Evolutionary conservation across 108 stramenopile species (phyloP).

Genomic region (Cyclotella cryptica): DNA sequence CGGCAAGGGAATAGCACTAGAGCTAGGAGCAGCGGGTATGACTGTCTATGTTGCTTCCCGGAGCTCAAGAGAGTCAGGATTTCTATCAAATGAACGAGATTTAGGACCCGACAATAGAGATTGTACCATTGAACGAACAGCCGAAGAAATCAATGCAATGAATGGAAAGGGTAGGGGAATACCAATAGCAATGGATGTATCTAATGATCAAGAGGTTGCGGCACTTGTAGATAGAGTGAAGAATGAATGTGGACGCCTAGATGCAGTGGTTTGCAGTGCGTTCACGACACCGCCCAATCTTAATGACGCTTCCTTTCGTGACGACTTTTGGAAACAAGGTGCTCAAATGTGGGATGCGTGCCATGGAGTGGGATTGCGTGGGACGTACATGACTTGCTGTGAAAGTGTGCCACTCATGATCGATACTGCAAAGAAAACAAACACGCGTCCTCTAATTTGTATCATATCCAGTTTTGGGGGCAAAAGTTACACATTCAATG

Average conservation of each 20-base stretch:
- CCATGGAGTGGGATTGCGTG: conserved; percentile 73
- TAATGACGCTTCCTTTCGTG: conserved; percentile 44
- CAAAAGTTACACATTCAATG: conserved; percentile 87
- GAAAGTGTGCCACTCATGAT: conserved; percentile 73
- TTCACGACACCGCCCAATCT: conserved; percentile 64
- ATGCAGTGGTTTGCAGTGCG: conserved; percentile 71
- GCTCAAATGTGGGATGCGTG: conserved; percentile 78
- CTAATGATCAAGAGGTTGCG: conserved; percentile 60
- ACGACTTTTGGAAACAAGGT: conserved; percentile 84
- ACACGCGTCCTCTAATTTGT: conserved; percentile 65
- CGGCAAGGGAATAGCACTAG: conserved; percentile 83
- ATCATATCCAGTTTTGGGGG: conserved; percentile 83
- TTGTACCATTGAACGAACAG: conserved; percentile 68
- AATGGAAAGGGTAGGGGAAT: conserved; percentile 62
- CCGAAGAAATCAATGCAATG: conserved; percentile 56
- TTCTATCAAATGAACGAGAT: conserved; percentile 24
- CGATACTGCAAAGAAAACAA: conserved; percentile 56
- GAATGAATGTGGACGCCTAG: conserved; percentile 68
- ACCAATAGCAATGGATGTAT: conserved; percentile 59
- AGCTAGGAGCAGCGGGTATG: conserved; percentile 67
- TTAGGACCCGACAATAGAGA: conserved; percentile 23
- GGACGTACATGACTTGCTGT: conserved; percentile 66
- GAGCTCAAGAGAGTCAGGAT: conserved; percentile 21
- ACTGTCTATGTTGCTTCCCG: conserved; percentile 66
- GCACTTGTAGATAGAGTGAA: conserved; percentile 39